Base-by-base conservation (phyloP, 768 basidiomycete genomes). In the Boletus subparvulus region DNA sequence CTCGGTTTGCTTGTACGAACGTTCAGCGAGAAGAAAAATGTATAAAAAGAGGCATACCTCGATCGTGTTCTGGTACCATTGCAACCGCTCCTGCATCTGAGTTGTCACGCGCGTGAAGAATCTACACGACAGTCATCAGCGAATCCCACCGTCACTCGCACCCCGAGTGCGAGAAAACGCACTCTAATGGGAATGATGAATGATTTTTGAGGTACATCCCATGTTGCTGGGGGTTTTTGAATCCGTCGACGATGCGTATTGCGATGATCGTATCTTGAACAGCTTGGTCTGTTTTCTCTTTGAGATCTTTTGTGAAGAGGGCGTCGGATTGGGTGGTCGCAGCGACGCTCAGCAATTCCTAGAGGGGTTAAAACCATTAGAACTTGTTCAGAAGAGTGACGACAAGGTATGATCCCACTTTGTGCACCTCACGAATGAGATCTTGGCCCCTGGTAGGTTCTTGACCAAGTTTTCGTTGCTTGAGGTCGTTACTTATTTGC, bases 101-200 rank as follows among this genome's bases (percentile, higher is more conserved):
- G 83, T 79, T 14, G 87, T 84, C 35, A 90, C 81, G 21, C 88
- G 81, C 28, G 75, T 79, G 73, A 92, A 92, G 72, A 84, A 90
- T 63, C 90, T 91, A 30, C 5, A 13, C 13, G 2, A 17, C 32
- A 4, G 16, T 39, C 41, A 45, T 63, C 37, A 56, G 21, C n/a
- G 10, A 28, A 17, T 47, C 33, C 10, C 2, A 12, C 37, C 6
- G 13, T 37, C 5, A 19, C n/a, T n/a, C 3, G 8, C 7, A 14
- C 8, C 46, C 40, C 32, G 35, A 16, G 54, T 21, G 21, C 21
- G 13, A 36, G 43, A 37, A n/a, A 6, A 77, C 85, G 46, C 61
- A 92, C 88, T 92, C 91, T 11, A 90, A 74, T 21, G 91, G 91
- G 72, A 92, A 94, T n/a, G 76, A 78, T 3, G 91, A 87, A 56